Evolutionary conservation across 495 filamentous ascomycete genomes (phyloP), one percentile per base, ranked within the genome.

Genomic region (Podospora pseudopauciseta): DNA sequence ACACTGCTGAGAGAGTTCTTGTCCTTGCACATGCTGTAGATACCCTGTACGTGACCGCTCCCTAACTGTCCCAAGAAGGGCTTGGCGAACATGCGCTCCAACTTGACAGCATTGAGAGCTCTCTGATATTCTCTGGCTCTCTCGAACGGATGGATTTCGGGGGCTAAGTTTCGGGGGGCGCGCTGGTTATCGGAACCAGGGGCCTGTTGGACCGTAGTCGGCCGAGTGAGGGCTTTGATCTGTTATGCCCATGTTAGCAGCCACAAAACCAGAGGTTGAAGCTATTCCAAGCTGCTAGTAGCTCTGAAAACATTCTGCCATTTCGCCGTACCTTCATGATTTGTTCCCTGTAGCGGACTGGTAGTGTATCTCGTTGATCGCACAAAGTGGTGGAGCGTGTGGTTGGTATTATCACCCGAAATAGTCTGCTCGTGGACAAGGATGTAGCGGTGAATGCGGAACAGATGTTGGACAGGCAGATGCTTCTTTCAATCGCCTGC

Each of bases 81-180:
- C 64, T 92, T 88, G 23, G 95, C 94, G 75, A 98, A 97, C 88
- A 99, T 93, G 70, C 95, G 90, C 78, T 97, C 92, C 70, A 99
- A 78, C 73, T 99, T 99, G 61, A 91, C 91, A 7, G 94, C 93
- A 87, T 94, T 97, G 72, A 77, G 72, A 23, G 74, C 75, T 70
- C 75, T 71, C 53, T 77, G 71, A 58, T 98, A 98, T 81, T 99
- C 95, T 76, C 96, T 85, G 60, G 93, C 95, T 72, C 92, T 85
- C 78, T 96, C 94, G 79, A 98, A 98, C 26, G 96, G 96, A 83
- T 99, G 95, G 64, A 95, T 85, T 39, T 92, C 88, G 13, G 95
- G 96, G 74, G 97, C 92, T 67, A 98, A 86, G 73, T 99, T 99
- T 71, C 94, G 89, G 64, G 75, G 74, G 18, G 74, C 74, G 13